phyloP scores from a whole-genome alignment of 2,329 filamentous ascomycete genomes.

The Chlorencoelia australis region DNA sequence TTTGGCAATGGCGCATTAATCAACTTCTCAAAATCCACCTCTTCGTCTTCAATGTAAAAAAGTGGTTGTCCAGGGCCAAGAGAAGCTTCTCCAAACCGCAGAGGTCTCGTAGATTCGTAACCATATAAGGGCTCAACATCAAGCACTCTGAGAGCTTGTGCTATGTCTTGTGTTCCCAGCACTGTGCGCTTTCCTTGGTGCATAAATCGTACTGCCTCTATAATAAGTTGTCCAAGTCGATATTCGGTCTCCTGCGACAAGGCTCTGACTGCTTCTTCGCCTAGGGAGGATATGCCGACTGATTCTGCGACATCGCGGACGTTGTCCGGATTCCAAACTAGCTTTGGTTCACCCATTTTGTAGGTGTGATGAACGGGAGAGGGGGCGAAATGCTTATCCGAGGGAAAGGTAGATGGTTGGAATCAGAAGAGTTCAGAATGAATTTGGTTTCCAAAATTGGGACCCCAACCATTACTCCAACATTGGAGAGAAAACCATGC shows the following conservation, averaged over 20 bases:
- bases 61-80: slow-evolving; percentile 87
- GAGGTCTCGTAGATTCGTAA: slow-evolving; percentile 82
- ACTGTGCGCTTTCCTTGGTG: slow-evolving; percentile 78
- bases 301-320: slow-evolving; percentile 94
- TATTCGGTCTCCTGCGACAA: slow-evolving; percentile 94
- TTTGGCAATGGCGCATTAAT: slow-evolving; percentile 95
- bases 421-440: too few species aligned
- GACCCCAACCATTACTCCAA: too few species aligned
- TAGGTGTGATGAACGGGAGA: too few species aligned
- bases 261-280: slow-evolving; percentile 77
- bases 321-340: slow-evolving; percentile 93
- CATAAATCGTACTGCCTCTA: slow-evolving; percentile 95
- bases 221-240: slow-evolving; percentile 82
- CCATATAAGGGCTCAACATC: slow-evolving; percentile 94
- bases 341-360: slow-evolving; percentile 27
- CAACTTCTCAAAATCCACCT: slow-evolving; percentile 97
- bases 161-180: slow-evolving; percentile 80
- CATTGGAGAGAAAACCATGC: too few species aligned
- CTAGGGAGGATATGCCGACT: slow-evolving; percentile 72
- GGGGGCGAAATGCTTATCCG: too few species aligned
- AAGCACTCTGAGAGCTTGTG: slow-evolving; percentile 72
- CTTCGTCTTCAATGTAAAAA: slow-evolving; percentile 96
- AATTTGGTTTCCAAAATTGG: too few species aligned
- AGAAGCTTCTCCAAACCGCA: slow-evolving; percentile 89
- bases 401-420: too few species aligned